phyloP scores from a whole-genome alignment of 2,329 filamentous ascomycete genomes.

The Aspergillus sp. region DNA sequence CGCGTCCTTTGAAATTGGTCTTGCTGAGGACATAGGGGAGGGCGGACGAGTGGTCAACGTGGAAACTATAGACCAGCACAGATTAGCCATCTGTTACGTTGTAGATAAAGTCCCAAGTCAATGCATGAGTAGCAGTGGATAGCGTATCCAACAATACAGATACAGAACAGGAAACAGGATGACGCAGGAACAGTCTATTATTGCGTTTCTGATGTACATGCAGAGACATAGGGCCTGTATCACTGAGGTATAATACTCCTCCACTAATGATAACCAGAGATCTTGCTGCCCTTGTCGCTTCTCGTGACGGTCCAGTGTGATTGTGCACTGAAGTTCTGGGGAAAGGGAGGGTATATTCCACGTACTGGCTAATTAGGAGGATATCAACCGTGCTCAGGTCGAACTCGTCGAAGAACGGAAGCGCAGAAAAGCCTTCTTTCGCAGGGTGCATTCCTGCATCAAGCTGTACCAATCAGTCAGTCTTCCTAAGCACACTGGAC shows the following conservation, averaged over 20 bases:
- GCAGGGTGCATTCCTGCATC: conserved; percentile 96
- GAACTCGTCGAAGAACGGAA: conserved; percentile 98
- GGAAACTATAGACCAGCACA: conserved; percentile 60
- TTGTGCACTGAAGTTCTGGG: conserved; percentile 3
- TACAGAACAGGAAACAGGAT: conserved; percentile 3
- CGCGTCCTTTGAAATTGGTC: conserved; percentile 91
- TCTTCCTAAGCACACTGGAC: background rate
- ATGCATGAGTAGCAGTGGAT: background rate
- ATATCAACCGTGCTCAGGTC: conserved; percentile 96
- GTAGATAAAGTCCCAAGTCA: background rate
- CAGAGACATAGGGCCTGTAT: conserved; percentile 9
- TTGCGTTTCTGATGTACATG: conserved; percentile 34
- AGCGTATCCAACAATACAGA: background rate
- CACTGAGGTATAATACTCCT: conserved; percentile 5
- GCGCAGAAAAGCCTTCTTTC: conserved; percentile 84
- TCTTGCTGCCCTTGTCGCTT: conserved; percentile 3
- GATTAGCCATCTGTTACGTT: conserved; percentile 21
- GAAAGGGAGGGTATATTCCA: conserved; percentile 27
- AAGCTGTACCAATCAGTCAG: conserved; percentile 51
- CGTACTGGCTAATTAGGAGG: conserved; percentile 98
- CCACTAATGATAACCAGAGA: conserved; percentile 2
- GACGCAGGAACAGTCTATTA: conserved; percentile 11
- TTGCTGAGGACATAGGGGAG: conserved; percentile 95
- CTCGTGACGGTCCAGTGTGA: conserved; percentile 1
- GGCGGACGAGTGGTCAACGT: conserved; percentile 97